These are phyloP conservation scores for Stentor roeselii DNA, from an alignment of 73 alveolate genomes.

Conservation along the genomic window DNA sequence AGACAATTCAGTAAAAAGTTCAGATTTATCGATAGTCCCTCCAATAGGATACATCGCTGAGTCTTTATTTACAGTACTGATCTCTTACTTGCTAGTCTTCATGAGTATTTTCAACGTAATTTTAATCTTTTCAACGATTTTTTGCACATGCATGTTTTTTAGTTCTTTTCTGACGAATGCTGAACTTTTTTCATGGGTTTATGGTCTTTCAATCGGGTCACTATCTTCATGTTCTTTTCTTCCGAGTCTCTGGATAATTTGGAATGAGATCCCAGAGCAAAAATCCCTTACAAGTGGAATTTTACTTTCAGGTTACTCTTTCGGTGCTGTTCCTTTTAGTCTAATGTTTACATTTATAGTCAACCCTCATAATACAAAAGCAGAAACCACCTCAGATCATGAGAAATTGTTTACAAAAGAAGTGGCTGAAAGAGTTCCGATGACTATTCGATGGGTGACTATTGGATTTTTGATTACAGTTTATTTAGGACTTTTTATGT, in stretches of 20 bases:
- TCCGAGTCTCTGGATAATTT: neutral
- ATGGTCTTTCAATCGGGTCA: neutral
- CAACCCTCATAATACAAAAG: neutral
- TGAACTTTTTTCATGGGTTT: neutral
- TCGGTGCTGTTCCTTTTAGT: neutral
- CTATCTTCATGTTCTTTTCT: neutral
- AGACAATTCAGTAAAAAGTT: neutral
- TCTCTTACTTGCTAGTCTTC: neutral
- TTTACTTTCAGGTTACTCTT: neutral
- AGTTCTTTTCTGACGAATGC: no score
- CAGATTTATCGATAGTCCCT: neutral
- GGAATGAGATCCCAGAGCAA: neutral
- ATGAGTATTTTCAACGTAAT: no score
- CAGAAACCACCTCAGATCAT: neutral
- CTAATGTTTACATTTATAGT: neutral
- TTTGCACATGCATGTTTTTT: no score
- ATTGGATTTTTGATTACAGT: neutral
- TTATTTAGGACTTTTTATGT: neutral
- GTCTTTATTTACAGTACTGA: neutral
- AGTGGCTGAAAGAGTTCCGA: neutral
- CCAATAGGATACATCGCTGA: neutral
- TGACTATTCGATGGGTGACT: neutral
- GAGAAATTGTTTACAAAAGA: neutral
- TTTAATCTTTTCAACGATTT: no score
- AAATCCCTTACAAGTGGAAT: neutral